A percentile compares a stretch with the other conserved stretches of the same genome.
These are phyloP conservation scores for Pleurotus pulmonarius DNA, from an alignment of 768 basidiomycete genomes.

Conservation along the genomic window DNA sequence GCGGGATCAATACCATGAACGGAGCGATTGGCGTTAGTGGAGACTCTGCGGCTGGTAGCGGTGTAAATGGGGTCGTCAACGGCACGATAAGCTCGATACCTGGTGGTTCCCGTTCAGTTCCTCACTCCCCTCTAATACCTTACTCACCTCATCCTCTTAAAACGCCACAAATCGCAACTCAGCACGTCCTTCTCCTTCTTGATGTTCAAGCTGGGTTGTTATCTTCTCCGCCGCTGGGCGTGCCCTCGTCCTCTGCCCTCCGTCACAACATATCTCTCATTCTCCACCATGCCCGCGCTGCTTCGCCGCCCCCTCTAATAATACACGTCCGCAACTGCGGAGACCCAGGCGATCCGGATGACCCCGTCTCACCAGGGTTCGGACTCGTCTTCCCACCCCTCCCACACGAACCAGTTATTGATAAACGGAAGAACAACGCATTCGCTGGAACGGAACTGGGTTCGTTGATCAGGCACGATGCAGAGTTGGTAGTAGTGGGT, in stretches of 20 bases:
- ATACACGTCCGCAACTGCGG: slow-evolving; percentile 68
- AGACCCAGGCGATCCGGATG: slow-evolving; percentile 58
- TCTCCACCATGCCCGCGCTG: slow-evolving; percentile 46
- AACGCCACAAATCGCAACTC: slow-evolving; percentile 6
- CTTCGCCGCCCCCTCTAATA: slow-evolving; percentile 48
- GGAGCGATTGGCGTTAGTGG: no score
- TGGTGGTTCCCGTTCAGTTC: no score
- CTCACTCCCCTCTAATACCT: not conserved
- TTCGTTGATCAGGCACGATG: slow-evolving; percentile 44
- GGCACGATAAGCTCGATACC: no score
- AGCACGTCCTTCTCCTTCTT: slow-evolving; percentile 54
- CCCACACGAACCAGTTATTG: slow-evolving; percentile 49
- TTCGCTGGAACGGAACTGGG: slow-evolving; percentile 57
- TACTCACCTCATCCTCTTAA: not conserved
- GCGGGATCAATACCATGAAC: no score
- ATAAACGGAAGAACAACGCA: slow-evolving; percentile 70
- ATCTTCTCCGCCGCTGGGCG: slow-evolving; percentile 40
- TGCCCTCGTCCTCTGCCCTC: slow-evolving; percentile 41
- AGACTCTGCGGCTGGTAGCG: no score
- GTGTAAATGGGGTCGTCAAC: no score
- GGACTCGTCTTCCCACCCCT: slow-evolving; percentile 52
- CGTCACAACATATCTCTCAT: slow-evolving; percentile 45
- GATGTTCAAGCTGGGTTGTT: slow-evolving; percentile 56
- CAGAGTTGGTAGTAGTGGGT: slow-evolving; percentile 64
- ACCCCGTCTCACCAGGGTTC: slow-evolving; percentile 55